Percentiles rank a stretch among this genome's conserved stretches.
phyloP scores from a whole-genome alignment of 257 asterid species.

The Capsicum pubescens region DNA sequence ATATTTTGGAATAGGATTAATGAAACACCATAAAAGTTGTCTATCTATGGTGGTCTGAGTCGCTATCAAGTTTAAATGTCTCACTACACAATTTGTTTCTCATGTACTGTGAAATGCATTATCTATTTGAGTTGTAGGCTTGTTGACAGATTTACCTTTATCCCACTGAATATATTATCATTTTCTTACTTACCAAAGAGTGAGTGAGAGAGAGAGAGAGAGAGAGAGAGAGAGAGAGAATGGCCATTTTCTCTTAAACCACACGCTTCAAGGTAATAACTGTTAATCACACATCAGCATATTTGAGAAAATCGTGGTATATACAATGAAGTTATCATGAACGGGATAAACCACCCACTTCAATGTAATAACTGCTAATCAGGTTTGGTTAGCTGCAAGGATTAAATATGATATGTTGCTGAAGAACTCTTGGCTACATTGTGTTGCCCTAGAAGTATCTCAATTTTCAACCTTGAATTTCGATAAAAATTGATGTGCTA shows the following conservation, averaged over 20 bases:
- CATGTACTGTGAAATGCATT: not conserved
- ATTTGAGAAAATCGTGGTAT: not conserved
- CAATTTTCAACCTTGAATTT: constrained; percentile 23
- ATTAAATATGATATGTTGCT: not conserved
- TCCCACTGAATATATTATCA: constrained; percentile 8
- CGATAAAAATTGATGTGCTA: not conserved
- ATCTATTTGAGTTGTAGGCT: not conserved
- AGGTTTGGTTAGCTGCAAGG: not conserved
- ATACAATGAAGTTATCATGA: not conserved
- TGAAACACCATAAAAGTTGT: not conserved
- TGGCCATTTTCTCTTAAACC: not conserved
- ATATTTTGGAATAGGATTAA: not conserved
- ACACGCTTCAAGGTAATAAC: too few relatives aligned
- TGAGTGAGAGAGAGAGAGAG: not conserved
- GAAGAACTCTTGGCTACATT: constrained; percentile 7
- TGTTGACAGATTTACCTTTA: not conserved
- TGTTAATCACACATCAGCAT: not conserved
- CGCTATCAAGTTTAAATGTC: not conserved
- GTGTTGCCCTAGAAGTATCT: constrained; percentile 1
- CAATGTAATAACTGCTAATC: constrained; percentile 10
- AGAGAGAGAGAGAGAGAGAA: not conserved
- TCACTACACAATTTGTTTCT: not conserved
- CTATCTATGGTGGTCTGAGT: not conserved
- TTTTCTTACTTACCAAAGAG: not conserved
- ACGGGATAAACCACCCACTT: not conserved